phyloP scores from a whole-genome alignment of 1,284 basidiomycete species.

The Malassezia nana region DNA sequence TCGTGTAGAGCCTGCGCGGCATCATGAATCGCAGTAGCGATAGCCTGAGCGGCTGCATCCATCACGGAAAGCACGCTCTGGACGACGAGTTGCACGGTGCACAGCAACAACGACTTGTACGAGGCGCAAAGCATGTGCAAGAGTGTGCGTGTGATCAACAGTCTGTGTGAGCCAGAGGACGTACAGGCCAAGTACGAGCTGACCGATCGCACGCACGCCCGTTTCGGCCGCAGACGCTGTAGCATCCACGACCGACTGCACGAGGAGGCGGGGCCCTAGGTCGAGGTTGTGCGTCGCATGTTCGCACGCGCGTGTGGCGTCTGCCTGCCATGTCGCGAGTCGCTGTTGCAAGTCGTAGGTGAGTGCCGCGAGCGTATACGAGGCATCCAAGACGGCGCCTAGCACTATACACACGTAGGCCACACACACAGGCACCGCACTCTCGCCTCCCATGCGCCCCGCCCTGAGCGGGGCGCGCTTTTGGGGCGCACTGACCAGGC shows the following conservation, averaged over 20 bases:
- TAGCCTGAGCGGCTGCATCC: constrained; percentile 8
- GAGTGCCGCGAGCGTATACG: not conserved
- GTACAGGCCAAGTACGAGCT: not conserved
- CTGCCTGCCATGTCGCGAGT: not conserved
- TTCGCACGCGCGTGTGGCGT: not conserved
- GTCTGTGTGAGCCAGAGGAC: not conserved
- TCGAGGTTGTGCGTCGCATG: not conserved
- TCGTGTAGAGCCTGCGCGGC: constrained; percentile 5
- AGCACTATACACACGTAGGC: not conserved
- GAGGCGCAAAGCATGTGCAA: not conserved
- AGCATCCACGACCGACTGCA: not conserved
- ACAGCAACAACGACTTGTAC: constrained; percentile 10
- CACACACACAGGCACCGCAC: not conserved
- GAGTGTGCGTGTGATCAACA: not conserved
- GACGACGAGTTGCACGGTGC: constrained; percentile 11
- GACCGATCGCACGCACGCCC: not conserved
- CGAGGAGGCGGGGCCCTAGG: not conserved
- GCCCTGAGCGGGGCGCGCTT: not conserved
- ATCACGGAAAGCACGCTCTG: constrained; percentile 7
- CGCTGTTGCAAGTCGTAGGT: not conserved
- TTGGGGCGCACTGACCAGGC: not conserved
- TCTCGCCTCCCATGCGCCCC: not conserved
- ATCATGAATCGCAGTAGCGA: constrained; percentile 4
- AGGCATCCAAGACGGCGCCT: not conserved
- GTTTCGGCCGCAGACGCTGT: not conserved